A percentile compares a stretch with the other conserved stretches of the same genome.
phyloP scores from a whole-genome alignment of 2,329 filamentous ascomycete species.

The Colletotrichum sp. region DNA sequence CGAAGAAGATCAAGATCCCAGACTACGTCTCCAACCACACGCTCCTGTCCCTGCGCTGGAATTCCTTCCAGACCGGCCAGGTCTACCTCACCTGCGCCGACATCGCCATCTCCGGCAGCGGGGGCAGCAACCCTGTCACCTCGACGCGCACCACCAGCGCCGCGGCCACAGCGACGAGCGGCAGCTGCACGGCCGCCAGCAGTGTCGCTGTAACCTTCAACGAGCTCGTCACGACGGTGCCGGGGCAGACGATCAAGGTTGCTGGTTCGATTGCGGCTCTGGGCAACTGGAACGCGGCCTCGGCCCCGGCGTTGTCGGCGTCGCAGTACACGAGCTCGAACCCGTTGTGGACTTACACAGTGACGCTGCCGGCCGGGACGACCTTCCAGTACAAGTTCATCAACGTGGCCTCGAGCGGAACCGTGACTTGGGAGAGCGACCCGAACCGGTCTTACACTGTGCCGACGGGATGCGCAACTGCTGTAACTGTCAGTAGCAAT shows the following conservation, averaged over 20 bases:
- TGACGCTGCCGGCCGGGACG: slow-evolving; percentile 57
- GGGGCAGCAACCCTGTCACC: slow-evolving; percentile 16
- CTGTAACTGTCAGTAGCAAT: slow-evolving; percentile 24
- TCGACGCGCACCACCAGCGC: slow-evolving; percentile 23
- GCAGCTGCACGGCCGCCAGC: slow-evolving; percentile 31
- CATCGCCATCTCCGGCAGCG: slow-evolving; percentile 44
- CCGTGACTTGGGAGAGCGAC: slow-evolving; percentile 64
- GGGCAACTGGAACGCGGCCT: slow-evolving; percentile 37
- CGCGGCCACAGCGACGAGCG: slow-evolving; percentile 21
- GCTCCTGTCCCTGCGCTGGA: slow-evolving; percentile 58
- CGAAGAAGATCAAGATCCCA: slow-evolving; percentile 56
- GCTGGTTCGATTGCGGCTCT: slow-evolving; percentile 48
- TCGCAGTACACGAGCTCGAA: slow-evolving; percentile 58
- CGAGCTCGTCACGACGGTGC: slow-evolving; percentile 47
- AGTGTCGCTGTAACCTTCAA: slow-evolving; percentile 48
- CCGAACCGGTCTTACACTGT: slow-evolving; percentile 43
- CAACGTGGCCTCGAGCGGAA: slow-evolving; percentile 53
- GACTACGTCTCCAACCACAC: slow-evolving; percentile 55
- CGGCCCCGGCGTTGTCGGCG: slow-evolving; percentile 56
- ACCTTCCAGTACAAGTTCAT: slow-evolving; percentile 68
- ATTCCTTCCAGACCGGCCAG: slow-evolving; percentile 59
- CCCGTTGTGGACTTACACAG: slow-evolving; percentile 58
- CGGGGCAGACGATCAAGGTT: slow-evolving; percentile 55
- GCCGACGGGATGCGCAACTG: slow-evolving; percentile 25
- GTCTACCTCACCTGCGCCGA: slow-evolving; percentile 60